phyloP scores from a whole-genome alignment of 2,329 filamentous ascomycete genomes.

The Colletotrichum coccodes region DNA sequence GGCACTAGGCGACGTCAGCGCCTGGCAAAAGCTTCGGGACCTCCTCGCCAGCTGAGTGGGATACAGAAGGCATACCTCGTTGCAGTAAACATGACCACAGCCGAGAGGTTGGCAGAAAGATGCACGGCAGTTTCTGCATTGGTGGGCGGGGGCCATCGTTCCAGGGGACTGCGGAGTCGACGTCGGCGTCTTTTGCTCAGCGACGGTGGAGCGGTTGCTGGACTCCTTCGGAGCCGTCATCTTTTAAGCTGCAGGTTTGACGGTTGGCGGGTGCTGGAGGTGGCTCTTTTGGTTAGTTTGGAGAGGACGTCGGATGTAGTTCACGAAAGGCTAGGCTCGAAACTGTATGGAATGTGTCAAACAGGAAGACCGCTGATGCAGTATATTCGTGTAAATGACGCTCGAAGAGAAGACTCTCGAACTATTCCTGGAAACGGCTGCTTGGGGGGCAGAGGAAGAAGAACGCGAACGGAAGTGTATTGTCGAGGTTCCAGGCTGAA shows the following conservation, averaged over 20 bases:
- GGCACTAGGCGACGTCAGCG: background rate
- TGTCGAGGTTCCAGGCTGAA: too few species aligned
- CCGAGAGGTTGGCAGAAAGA: slow-evolving; percentile 13
- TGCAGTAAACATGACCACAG: slow-evolving; percentile 23
- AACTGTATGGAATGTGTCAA: background rate
- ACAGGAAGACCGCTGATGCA: too few species aligned
- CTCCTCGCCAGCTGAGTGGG: too few species aligned
- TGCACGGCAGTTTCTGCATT: slow-evolving; percentile 11
- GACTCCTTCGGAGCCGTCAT: background rate
- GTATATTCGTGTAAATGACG: background rate
- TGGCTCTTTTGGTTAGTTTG: background rate
- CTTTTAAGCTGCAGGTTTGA: background rate
- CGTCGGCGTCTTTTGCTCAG: background rate
- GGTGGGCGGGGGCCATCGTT: background rate
- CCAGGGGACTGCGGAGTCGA: slow-evolving; percentile 2
- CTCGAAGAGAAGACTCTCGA: too few species aligned
- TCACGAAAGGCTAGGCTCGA: too few species aligned
- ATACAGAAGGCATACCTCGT: background rate
- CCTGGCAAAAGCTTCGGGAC: background rate
- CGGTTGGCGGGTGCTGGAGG: background rate
- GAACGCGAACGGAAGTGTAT: background rate
- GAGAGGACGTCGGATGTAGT: too few species aligned
- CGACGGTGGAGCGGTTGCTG: background rate
- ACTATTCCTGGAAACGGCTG: background rate
- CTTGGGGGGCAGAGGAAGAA: background rate